These are phyloP conservation scores for Coemansia sp. DNA, from an alignment of 192 early-diverging fungal species.

Conservation along the genomic window DNA sequence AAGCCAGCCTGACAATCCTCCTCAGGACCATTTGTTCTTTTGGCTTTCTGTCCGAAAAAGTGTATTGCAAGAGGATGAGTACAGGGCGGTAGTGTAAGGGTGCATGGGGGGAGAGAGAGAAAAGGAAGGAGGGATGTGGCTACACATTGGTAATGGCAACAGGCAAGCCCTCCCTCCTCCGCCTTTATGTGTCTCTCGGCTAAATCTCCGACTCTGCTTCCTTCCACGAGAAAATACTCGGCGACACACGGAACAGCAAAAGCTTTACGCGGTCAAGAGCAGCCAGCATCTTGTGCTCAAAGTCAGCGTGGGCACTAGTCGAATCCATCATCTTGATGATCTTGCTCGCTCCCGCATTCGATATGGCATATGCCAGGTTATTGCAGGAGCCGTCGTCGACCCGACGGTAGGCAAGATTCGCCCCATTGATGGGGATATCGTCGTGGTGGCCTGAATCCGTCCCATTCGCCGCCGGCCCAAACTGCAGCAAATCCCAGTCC, in stretches of 20 bases:
- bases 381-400: slow-evolving; percentile 48
- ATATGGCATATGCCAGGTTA: slow-evolving; percentile 45
- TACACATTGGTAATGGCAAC: too few relatives aligned
- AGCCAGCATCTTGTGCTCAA: slow-evolving; percentile 39
- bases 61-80: too few relatives aligned
- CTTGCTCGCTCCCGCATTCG: slow-evolving; percentile 34
- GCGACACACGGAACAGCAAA: slow-evolving; percentile 39
- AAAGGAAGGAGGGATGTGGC: too few relatives aligned
- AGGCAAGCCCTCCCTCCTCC: too few relatives aligned
- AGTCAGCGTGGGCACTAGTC: slow-evolving; percentile 38
- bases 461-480: slow-evolving; percentile 34
- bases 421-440: slow-evolving; percentile 24
- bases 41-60: too few relatives aligned
- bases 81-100: too few relatives aligned
- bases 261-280: slow-evolving; percentile 31
- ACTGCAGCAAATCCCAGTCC: slow-evolving; percentile 46
- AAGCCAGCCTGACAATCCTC: too few relatives aligned
- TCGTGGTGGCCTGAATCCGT: slow-evolving; percentile 46
- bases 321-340: slow-evolving; percentile 28
- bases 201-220: slow-evolving; percentile 7
- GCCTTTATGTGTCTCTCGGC: not conserved
- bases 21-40: too few relatives aligned
- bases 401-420: slow-evolving; percentile 26
- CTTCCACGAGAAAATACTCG: slow-evolving; percentile 38
- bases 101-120: too few relatives aligned